Base-by-base conservation (phyloP, 2,329 filamentous ascomycete species). In the Microsporum ferrugineum region DNA sequence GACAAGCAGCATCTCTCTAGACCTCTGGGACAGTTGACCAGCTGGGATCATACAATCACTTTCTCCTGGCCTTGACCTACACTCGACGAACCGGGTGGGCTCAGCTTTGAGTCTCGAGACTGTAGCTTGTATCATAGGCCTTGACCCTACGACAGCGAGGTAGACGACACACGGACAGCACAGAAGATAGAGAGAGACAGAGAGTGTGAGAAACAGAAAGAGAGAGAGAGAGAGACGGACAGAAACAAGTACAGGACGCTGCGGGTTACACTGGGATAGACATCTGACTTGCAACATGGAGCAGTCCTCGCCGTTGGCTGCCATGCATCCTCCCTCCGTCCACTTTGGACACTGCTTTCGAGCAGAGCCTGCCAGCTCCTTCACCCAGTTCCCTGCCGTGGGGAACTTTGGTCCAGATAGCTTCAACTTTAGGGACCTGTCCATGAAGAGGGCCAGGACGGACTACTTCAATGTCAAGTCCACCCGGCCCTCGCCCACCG, bases 251-350 rank as follows among this genome's bases (percentile, higher is more conserved):
- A 47, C 43, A 27, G 23, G n/a, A 47, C 47, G 33, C 10, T 39
- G 38, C 14, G 38, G 43, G 58, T 51, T 33, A 47, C 58, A 39
- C 34, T 60, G 29, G 61, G 61, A 34, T 39, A 23, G 41, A 61
- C 53, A 55, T 39, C n/a, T 59, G 34, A 34, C 47, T 56, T 29
- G 58, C 58, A 65, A 57, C 71, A 96, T 97, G 90, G 91, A 96
- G 77, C 87, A 88, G 66, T 96, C 92, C 51, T 97, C 94, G 69
- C 94, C 94, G 55, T 78, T 97, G 72, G 92, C 92, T 75, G 91
- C 92, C 61, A 88, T 97, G 86, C 90, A 91, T 78, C 89, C 87
- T 62, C 80, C 81, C 51, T 80, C 83, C 76, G 77, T 82, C 75
- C 78, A 84, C 77, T 77, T 78, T 68, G 81, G 85, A 68, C 74